These are phyloP conservation scores for Plasmopara halstedii DNA, from an alignment of 352 stramenopile species.

Conservation along the genomic window DNA sequence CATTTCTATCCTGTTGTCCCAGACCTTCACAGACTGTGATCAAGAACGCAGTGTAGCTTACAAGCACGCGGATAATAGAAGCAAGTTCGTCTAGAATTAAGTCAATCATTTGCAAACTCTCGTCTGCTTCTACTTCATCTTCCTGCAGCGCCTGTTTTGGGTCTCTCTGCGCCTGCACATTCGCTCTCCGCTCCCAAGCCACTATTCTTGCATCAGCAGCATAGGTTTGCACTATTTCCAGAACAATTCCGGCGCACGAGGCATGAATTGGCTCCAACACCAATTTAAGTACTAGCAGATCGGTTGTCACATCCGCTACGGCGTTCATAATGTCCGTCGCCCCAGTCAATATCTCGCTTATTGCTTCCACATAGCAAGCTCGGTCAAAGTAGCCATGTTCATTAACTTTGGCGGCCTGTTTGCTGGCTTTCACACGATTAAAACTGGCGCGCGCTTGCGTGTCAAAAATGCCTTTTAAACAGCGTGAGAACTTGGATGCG, in stretches of 20 bases:
- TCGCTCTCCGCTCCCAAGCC: slow-evolving; percentile 68
- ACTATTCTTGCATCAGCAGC: slow-evolving; percentile 58
- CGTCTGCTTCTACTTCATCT: slow-evolving; percentile 51
- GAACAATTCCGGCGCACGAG: slow-evolving; percentile 34
- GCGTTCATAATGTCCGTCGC: slow-evolving; percentile 76
- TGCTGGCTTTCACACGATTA: slow-evolving; percentile 40
- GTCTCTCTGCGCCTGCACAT: slow-evolving; percentile 44
- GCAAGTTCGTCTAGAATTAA: slow-evolving; percentile 74
- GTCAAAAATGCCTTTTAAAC: slow-evolving; percentile 45
- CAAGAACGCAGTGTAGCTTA: slow-evolving; percentile 59
- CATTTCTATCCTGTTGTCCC: slow-evolving; percentile 22
- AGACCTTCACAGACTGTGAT: slow-evolving; percentile 42
- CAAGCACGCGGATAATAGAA: slow-evolving; percentile 65
- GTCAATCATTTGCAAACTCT: slow-evolving; percentile 84
- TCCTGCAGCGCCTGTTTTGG: slow-evolving; percentile 12
- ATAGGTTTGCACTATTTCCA: slow-evolving; percentile 75
- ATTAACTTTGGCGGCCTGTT: slow-evolving; percentile 53
- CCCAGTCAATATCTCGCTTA: slow-evolving; percentile 63
- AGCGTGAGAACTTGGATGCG: slow-evolving; percentile 28
- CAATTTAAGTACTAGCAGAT: slow-evolving; percentile 28
- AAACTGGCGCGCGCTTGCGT: slow-evolving; percentile 44
- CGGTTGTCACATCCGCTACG: slow-evolving; percentile 47
- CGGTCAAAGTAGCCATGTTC: slow-evolving; percentile 80
- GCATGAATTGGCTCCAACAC: slow-evolving; percentile 60
- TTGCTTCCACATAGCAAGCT: slow-evolving; percentile 67